A percentile compares a stretch with the other conserved stretches of the same genome.
Conservation (phyloP, 768 basidiomycete genomes). For the Mycena maculata region DNA sequence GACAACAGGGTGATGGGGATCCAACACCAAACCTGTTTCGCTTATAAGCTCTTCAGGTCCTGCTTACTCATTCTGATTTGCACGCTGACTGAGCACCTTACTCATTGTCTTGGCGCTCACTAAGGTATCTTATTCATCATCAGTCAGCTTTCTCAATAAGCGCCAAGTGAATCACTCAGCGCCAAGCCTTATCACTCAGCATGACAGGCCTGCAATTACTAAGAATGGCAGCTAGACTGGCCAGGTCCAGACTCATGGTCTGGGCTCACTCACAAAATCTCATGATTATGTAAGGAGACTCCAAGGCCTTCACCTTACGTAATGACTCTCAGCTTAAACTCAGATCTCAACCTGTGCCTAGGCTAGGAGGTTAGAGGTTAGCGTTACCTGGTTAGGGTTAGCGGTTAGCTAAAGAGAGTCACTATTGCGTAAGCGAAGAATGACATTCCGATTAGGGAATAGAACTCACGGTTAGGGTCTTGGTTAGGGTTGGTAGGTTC, state of each 20-base stretch:
- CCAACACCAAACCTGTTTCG: constrained; percentile 1
- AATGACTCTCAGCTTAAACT: too few relatives aligned
- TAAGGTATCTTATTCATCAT: neutral
- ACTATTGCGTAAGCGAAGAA: neutral
- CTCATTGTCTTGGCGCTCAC: neutral
- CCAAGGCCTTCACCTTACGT: too few relatives aligned
- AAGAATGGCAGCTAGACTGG: too few relatives aligned
- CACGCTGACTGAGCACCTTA: too few relatives aligned
- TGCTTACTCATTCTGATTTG: neutral
- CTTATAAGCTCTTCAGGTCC: constrained; percentile 9
- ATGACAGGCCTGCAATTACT: too few relatives aligned
- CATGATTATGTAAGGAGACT: too few relatives aligned
- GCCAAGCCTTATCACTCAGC: too few relatives aligned
- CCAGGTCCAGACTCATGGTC: too few relatives aligned
- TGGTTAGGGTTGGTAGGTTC: neutral
- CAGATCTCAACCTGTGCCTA: too few relatives aligned
- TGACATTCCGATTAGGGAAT: constrained; percentile 4
- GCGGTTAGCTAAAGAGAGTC: neutral
- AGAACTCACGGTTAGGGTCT: neutral
- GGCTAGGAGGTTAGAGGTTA: too few relatives aligned
- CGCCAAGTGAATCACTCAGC: too few relatives aligned
- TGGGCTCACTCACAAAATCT: too few relatives aligned
- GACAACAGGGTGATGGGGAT: constrained; percentile 9
- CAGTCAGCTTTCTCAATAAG: neutral
- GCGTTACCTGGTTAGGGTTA: neutral